These are phyloP conservation scores for Nothophytophthora sp. DNA, from an alignment of 352 stramenopile species.

Conservation along the genomic window DNA sequence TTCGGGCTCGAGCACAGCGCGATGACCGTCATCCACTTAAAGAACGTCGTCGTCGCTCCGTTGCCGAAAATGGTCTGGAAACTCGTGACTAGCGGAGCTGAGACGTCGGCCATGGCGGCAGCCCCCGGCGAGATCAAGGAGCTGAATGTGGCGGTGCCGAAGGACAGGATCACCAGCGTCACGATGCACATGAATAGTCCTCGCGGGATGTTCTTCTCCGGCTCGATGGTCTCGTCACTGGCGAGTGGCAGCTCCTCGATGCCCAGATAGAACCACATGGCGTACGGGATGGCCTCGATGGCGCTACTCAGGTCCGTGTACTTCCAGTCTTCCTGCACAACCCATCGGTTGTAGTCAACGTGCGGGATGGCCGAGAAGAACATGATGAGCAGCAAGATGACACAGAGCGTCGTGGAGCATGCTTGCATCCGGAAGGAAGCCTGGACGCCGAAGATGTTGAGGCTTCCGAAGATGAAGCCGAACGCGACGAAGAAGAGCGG, in stretches of 20 bases:
- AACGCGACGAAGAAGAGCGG: constrained; percentile 46
- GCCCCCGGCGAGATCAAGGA: constrained; percentile 46
- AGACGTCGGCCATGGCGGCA: constrained; percentile 18
- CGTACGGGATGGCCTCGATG: constrained; percentile 47
- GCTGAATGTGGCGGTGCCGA: constrained; percentile 53
- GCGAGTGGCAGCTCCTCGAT: constrained; percentile 61
- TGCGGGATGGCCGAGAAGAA: constrained; percentile 43
- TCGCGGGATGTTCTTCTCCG: constrained; percentile 47
- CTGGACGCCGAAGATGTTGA: constrained; percentile 52
- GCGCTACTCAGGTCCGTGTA: constrained; percentile 30
- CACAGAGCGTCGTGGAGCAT: constrained; percentile 41
- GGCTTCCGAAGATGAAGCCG: constrained; percentile 39
- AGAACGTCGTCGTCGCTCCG: constrained; percentile 39
- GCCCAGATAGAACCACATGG: constrained; percentile 60
- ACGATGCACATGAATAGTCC: constrained; percentile 47
- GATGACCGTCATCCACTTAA: constrained; percentile 53
- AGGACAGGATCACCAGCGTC: constrained; percentile 44
- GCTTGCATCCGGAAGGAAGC: constrained; percentile 52
- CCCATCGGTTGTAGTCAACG: constrained; percentile 47
- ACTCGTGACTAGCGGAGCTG: constrained; percentile 38
- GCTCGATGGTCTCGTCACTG: constrained; percentile 56
- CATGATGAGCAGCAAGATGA: constrained; percentile 46
- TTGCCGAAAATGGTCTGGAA: constrained; percentile 63
- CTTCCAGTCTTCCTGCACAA: constrained; percentile 37
- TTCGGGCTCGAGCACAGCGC: constrained; percentile 50